Evolutionary conservation across 2,329 filamentous ascomycete genomes (phyloP).

Genomic region (Talaromyces islandicus): DNA sequence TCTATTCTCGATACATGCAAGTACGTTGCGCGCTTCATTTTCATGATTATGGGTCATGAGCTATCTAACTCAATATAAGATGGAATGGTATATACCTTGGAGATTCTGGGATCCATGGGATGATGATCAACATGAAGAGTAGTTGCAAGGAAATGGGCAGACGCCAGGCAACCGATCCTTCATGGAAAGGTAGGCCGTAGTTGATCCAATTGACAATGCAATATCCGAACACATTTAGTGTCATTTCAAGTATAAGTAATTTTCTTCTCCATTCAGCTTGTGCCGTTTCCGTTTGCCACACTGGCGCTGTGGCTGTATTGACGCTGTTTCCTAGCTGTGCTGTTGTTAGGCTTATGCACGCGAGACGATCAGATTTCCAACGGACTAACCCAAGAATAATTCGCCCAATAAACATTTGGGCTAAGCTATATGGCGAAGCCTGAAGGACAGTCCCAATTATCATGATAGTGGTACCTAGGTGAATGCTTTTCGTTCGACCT

Average conservation of each 20-base stretch:
- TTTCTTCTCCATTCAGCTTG: conserved; percentile 41
- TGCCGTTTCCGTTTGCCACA: conserved; percentile 49
- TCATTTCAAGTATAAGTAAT: conserved; percentile 44
- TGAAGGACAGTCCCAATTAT: conserved; percentile 44
- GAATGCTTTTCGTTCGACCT: conserved; percentile 42
- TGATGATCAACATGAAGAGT: conserved; percentile 34
- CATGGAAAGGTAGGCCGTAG: conserved; percentile 44
- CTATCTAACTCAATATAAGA: too few species aligned
- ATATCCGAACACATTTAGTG: conserved; percentile 48
- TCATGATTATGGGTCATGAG: conserved; percentile 26
- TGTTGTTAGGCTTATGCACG: too few species aligned
- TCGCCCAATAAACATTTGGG: conserved; percentile 47
- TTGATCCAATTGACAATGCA: conserved; percentile 48
- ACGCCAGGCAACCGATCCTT: conserved; percentile 39
- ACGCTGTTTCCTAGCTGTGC: conserved; percentile 50
- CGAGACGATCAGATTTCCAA: too few species aligned
- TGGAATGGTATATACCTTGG: conserved; percentile 3
- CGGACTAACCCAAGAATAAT: conserved; percentile 28
- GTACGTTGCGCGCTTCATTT: conserved; percentile 37
- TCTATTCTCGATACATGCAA: conserved; percentile 19
- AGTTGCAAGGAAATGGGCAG: conserved; percentile 46
- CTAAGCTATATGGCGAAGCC: conserved; percentile 37
- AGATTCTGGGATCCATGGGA: conserved; percentile 6
- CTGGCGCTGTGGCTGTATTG: conserved; percentile 45
- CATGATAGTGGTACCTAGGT: conserved; percentile 45